These are phyloP conservation scores for Thelonectria rubi DNA, from an alignment of 2,329 filamentous ascomycete genomes.

Conservation along the genomic window DNA sequence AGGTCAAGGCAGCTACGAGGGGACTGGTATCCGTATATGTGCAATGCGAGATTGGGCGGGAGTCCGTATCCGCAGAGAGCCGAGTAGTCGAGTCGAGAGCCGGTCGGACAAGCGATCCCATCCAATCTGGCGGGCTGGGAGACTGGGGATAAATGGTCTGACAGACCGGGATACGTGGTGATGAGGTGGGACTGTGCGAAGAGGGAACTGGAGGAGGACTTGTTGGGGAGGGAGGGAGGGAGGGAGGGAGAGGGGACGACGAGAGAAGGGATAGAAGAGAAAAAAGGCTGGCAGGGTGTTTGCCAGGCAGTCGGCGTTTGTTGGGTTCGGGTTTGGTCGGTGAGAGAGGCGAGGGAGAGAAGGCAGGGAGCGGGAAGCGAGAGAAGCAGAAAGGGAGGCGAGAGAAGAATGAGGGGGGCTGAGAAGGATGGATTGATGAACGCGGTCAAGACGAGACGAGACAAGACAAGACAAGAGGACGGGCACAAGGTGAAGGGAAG, in stretches of 20 bases:
- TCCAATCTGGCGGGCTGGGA: slow-evolving; percentile 38
- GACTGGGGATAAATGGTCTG: slow-evolving; percentile 39
- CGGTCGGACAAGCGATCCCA: slow-evolving; percentile 33
- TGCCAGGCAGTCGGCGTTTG: not conserved
- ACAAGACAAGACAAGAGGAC: slow-evolving; percentile 3
- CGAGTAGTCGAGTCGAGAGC: slow-evolving; percentile 30
- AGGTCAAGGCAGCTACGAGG: slow-evolving; percentile 20
- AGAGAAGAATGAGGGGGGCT: slow-evolving; percentile 9
- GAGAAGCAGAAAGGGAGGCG: slow-evolving; percentile 7
- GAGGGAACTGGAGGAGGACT: slow-evolving; percentile 8
- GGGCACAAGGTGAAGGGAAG: not conserved
- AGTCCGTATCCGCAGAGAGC: slow-evolving; percentile 24
- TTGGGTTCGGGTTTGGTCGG: slow-evolving; percentile 4
- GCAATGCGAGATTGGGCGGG: slow-evolving; percentile 20
- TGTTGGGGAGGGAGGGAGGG: slow-evolving; percentile 10
- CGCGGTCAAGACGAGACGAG: not conserved
- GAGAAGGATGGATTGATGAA: slow-evolving; percentile 1
- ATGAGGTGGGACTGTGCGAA: slow-evolving; percentile 30
- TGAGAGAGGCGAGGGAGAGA: slow-evolving; percentile 2
- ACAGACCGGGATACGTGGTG: slow-evolving; percentile 41
- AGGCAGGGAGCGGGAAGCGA: not conserved
- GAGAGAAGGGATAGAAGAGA: not conserved
- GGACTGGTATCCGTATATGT: slow-evolving; percentile 30
- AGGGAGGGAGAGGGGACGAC: not conserved
- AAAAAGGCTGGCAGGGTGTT: not conserved